Base-by-base conservation (phyloP, 179 eudicot species). In the Nepenthes alata region DNA sequence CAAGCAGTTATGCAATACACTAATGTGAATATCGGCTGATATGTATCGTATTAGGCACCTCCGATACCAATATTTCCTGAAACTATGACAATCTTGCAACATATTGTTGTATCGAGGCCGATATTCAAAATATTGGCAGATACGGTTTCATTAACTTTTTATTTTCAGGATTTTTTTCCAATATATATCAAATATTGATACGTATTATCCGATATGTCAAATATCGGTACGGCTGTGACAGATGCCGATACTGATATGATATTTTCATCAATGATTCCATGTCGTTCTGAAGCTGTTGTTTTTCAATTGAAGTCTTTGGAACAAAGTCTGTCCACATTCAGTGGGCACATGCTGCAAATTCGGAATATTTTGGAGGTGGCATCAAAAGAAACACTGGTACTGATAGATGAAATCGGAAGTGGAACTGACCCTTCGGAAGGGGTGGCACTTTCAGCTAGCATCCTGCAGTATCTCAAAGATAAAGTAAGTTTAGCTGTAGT, bases 351-450 rank as follows among this genome's bases (percentile, higher is more conserved):
- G 54, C 63, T 85, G 61, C 80, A 85, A 59, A 79, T 89, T 38
- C 63, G 84, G 71, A 81, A 85, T 63, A 89, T 93, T 72, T 62
- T 93, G 78, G 83, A 83, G 75, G 86, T 81, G 68, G 86, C 86
- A 59, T 70, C 98, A 38, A 78, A 73, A 70, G 75, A 77, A 67
- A 85, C 98, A 67, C 96, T 93, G 37, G 83, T 93, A 65, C 84
- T 89, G 37, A 77, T 93, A 55, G 98, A 93, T 75, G 98, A 93
- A 72, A 86, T 93, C 59, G 98, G 95, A 35, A 83, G 95, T 65
- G 98, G 98, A 47, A 93, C 98, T 54, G 98, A 93, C 69, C 96
- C 98, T 70, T 84, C 96, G 9, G 98, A 89, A 86, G 98, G 98
- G 25, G 85, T 83, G 37, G 93, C 88, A 25, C 95, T 89, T 66